Base-by-base conservation (phyloP, 2,329 filamentous ascomycete species). In the Ophioceras dolichostomum region DNA sequence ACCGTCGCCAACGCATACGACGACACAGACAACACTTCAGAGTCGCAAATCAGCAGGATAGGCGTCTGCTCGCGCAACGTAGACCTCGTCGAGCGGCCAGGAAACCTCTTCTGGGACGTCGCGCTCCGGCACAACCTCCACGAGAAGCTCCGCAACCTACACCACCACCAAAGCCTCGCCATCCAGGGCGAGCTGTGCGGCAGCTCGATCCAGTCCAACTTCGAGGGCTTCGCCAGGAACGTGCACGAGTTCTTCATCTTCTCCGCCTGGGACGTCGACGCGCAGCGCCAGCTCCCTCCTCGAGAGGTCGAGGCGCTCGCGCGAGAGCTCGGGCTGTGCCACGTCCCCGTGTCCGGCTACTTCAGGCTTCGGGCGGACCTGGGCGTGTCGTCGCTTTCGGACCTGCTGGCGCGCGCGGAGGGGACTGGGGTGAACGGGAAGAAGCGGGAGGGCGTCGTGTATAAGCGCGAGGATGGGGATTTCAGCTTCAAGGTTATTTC, bases 101-200 rank as follows among this genome's bases (percentile, higher is more conserved):
- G 41, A 5, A 12, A 35, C n/a, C 13, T 22, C n/a, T 56, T 43
- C 41, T 56, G 51, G 53, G 34, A 40, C 10, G 37, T 44, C 1
- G 47, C 51, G 2, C 32, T 48, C 10, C 33, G 30, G 14, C 35
- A 47, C 28, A 22, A 40, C 12, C 43, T 56, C 4, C 41, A 46
- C 12, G n/a, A 29, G n/a, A 45, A 48, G 37, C 47, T 56, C 2
- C 31, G 38, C 20, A 47, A 41, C 39, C n/a, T n/a, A n/a, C n/a
- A n/a, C n/a, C n/a, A n/a, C n/a, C n/a, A n/a, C 44, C 0, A 16
- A 17, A 46, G 39, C 38, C 43, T 56, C 12, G 54, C 49, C 7
- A 37, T 57, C 10, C 53, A 56, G 27, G 54, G 53, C 10, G 55
- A 57, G 44, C 42, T 57, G 0, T 51, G 54, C n/a, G 55, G 54